Base-by-base conservation (phyloP, 1,139 yeast species). In the Hansenula lynferdii region DNA sequence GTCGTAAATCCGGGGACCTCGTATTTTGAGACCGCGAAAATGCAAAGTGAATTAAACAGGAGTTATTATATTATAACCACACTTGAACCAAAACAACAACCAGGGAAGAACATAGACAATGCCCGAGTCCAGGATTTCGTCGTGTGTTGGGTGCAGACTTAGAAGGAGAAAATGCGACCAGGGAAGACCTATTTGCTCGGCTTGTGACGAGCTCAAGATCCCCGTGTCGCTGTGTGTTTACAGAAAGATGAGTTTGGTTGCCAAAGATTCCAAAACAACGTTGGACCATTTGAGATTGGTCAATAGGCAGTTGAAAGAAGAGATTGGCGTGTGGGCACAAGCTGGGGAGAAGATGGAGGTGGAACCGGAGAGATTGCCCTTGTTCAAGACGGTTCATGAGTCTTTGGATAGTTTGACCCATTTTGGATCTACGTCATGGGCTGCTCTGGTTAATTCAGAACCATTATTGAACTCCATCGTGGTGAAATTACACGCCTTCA, bases 91-190 rank as follows among this genome's bases (percentile, higher is more conserved):
- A n/a, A n/a, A n/a, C n/a, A n/a, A n/a, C n/a, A n/a, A n/a, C n/a
- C n/a, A n/a, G n/a, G n/a, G n/a, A n/a, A n/a, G n/a, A n/a, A n/a
- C n/a, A n/a, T n/a, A n/a, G 28, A 14, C 6, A 4, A 29, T 29
- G 31, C 17, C 25, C 3, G 25, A 20, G 25, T 30, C 32, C 12
- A n/a, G 25, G 8, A 21, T 30, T 6, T 20, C 25, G 3, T 30
- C 47, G 3, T 45, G 49, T 20, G 40, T 43, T 9, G 49, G 47
- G 11, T 45, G 49, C 14, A 38, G 49, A 10, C 38, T 45, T 2
- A 31, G 49, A 19, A 35, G 47, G 22, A 43, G 42, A 37, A 28
- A 34, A 26, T 45, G 49, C 27, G 47, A 43, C 30, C 40, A 38
- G 37, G 34, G 34, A 22, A 28, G 30, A 6, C 45, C 47, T 8